Evolutionary conservation across 2,329 filamentous ascomycete genomes (phyloP).

Genomic region (Exophiala dermatitidis): DNA sequence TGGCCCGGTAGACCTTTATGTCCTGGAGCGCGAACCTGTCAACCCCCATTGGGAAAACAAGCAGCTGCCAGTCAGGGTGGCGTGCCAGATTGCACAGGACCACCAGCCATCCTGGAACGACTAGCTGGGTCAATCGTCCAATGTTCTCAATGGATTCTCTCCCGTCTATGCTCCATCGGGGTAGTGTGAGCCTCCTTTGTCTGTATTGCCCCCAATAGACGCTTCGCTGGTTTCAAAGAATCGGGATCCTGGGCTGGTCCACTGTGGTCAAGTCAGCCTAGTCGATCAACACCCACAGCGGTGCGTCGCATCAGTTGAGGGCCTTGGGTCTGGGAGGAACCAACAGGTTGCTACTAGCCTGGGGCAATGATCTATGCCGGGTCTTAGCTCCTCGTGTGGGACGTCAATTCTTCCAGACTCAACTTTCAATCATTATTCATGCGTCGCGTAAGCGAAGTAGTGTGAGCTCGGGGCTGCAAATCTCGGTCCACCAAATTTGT

Average conservation of each 20-base stretch:
- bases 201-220: background rate
- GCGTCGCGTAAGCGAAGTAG: background rate
- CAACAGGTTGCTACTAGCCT: background rate
- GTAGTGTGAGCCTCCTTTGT: slow-evolving; percentile 17
- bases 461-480: background rate
- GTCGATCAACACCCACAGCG: slow-evolving; percentile 1
- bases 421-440: background rate
- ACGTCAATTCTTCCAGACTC: background rate
- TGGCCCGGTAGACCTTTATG: background rate
- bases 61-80: background rate
- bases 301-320: slow-evolving; percentile 1
- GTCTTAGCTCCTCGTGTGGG: background rate
- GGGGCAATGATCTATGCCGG: too few relatives aligned
- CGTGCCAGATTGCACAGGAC: slow-evolving; percentile 10
- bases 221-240: slow-evolving; percentile 14
- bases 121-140: slow-evolving; percentile 1
- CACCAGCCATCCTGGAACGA: slow-evolving; percentile 18
- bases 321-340: background rate
- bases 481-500: background rate
- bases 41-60: background rate
- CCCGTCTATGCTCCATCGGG: slow-evolving; percentile 2
- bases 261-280: slow-evolving; percentile 2
- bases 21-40: background rate
- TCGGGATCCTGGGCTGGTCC: slow-evolving; percentile 9
- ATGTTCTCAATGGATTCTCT: background rate